Evolutionary conservation across 768 basidiomycete genomes (phyloP).

Genomic region (Mycena vulgaris): DNA sequence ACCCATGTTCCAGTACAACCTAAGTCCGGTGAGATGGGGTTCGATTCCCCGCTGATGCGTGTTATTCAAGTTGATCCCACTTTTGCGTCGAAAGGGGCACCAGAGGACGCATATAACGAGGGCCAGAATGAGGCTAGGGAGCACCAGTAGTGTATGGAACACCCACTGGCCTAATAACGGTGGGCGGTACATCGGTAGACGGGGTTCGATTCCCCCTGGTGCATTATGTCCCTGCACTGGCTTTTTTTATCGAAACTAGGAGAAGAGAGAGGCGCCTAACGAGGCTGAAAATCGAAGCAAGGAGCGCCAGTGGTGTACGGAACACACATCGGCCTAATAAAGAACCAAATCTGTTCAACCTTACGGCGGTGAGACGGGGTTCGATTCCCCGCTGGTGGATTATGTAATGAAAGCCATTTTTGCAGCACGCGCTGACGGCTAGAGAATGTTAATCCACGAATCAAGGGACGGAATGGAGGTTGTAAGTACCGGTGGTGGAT

Average conservation of each 20-base stretch:
- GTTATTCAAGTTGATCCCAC: too few species aligned
- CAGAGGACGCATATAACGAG: too few species aligned
- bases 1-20: too few species aligned
- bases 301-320: not conserved
- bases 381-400: not conserved
- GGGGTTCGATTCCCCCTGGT: not conserved
- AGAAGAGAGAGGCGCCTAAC: not conserved
- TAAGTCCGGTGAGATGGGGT: too few species aligned
- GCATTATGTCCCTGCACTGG: too few species aligned
- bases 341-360: not conserved
- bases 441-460: not conserved
- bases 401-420: not conserved
- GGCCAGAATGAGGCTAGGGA: too few species aligned
- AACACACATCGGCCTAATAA: not conserved
- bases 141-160: too few species aligned
- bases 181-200: too few species aligned
- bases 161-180: too few species aligned
- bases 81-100: too few species aligned
- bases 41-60: too few species aligned
- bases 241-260: not conserved
- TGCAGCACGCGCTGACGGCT: not conserved
- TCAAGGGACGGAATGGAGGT: not conserved
- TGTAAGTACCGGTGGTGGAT: not conserved
- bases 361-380: not conserved
- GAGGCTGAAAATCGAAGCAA: not conserved